Base-by-base conservation (phyloP, 148 eudicot genomes). In the Drosera capensis region DNA sequence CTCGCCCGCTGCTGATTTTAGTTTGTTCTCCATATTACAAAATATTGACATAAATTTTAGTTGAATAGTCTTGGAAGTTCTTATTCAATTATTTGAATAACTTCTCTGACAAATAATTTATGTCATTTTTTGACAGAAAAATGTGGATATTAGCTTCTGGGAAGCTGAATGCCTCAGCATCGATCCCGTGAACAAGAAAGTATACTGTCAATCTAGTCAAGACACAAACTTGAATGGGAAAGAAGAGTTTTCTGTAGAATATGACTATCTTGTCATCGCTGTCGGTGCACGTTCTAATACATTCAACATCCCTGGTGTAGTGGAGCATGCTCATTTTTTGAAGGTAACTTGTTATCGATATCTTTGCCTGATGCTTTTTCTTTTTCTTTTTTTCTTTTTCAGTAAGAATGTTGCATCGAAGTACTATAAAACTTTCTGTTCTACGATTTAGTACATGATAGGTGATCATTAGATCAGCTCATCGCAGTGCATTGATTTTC, bases 91-190 rank as follows among this genome's bases (percentile, higher is more conserved):
- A 17, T 41, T 19, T n/a, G n/a, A n/a, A n/a, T n/a, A n/a, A n/a
- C n/a, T n/a, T n/a, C n/a, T n/a, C n/a, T n/a, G n/a, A n/a, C n/a
- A n/a, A n/a, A n/a, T n/a, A n/a, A n/a, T n/a, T n/a, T n/a, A n/a
- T n/a, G n/a, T n/a, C n/a, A n/a, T n/a, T n/a, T n/a, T n/a, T n/a
- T n/a, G 45, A 48, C 76, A 79, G 87, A 79, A 75, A 61, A 54
- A 60, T 18, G 57, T 63, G 5, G 46, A 45, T 51, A 46, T 73
- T 44, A 49, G 45, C 58, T 79, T 58, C 52, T 66, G 57, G 58
- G 87, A 79, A 70, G 87, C 87, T 40, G 87, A 79, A 43, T 79
- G 87, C 53, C 54, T 68, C 45, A 70, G 67, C 62, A 79, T 79
- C 23, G 87, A 79, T 56, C 67, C 77, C 38, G 67, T 37, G 14